These are phyloP conservation scores for Naganishia sp. DNA, from an alignment of 1,284 basidiomycete species.

Conservation along the genomic window DNA sequence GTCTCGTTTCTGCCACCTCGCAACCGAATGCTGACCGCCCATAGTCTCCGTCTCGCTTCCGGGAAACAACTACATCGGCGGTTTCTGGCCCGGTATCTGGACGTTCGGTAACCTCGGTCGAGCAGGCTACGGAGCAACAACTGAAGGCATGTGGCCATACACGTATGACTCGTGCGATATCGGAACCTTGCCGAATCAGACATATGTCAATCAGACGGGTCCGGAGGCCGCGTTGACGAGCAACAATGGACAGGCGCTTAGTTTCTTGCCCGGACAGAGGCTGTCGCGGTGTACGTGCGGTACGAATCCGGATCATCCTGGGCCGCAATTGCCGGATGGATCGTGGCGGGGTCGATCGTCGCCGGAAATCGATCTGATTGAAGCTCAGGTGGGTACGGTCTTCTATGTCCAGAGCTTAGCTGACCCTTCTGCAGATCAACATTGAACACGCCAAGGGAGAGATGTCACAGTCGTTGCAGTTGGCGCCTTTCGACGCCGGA, in stretches of 20 bases:
- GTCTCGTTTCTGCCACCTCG: constrained; percentile 31
- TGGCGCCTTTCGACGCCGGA: constrained; percentile 50
- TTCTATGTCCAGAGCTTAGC: not conserved
- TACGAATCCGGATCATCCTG: constrained; percentile 55
- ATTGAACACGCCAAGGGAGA: constrained; percentile 39
- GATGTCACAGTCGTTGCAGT: constrained; percentile 50
- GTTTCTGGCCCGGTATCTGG: constrained; percentile 79
- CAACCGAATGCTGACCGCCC: constrained; percentile 26
- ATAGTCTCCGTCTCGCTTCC: constrained; percentile 74
- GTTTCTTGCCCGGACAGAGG: constrained; percentile 59
- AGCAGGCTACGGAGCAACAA: constrained; percentile 76
- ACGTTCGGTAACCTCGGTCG: constrained; percentile 89
- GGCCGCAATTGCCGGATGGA: constrained; percentile 49
- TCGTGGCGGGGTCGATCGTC: constrained; percentile 53
- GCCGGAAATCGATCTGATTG: constrained; percentile 61
- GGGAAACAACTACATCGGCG: constrained; percentile 62
- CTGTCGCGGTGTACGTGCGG: constrained; percentile 62
- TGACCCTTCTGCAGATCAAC: constrained; percentile 33
- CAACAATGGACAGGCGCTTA: constrained; percentile 30
- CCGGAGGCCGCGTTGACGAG: constrained; percentile 50
- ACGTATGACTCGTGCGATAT: constrained; percentile 75
- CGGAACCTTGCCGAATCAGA: constrained; percentile 82
- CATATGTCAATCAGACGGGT: constrained; percentile 47
- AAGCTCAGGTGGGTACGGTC: constrained; percentile 53
- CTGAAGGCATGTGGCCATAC: constrained; percentile 60